These are phyloP conservation scores for Raffaelea arxii DNA, from an alignment of 2,329 filamentous ascomycete genomes.

Conservation along the genomic window DNA sequence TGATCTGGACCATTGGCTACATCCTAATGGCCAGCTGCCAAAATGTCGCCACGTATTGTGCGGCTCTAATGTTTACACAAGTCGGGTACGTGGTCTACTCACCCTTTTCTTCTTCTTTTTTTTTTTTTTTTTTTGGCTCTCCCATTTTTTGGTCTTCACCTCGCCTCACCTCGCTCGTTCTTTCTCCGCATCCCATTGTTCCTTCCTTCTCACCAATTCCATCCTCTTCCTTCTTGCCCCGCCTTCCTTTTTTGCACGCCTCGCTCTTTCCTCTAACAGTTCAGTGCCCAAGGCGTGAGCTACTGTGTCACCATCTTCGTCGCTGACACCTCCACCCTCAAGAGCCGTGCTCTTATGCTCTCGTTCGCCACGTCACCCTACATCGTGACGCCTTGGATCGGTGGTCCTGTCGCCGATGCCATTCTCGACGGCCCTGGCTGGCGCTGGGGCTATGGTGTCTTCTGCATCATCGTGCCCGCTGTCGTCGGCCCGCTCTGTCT, in stretches of 20 bases:
- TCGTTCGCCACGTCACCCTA: constrained; percentile 55
- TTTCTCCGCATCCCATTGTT: too few relatives aligned
- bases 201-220: too few relatives aligned
- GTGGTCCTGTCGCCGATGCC: constrained; percentile 42
- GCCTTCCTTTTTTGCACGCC: too few relatives aligned
- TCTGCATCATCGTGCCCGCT: constrained; percentile 51
- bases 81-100: constrained; percentile 36
- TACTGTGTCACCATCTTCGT: constrained; percentile 46
- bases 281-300: constrained; percentile 25
- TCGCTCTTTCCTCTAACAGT: neutral
- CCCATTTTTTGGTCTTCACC: too few relatives aligned
- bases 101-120: too few relatives aligned
- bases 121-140: too few relatives aligned
- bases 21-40: constrained; percentile 56
- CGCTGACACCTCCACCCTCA: constrained; percentile 54
- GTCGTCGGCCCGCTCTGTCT: constrained; percentile 46
- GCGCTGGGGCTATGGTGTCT: constrained; percentile 60
- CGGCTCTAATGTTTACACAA: constrained; percentile 55
- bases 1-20: constrained; percentile 39
- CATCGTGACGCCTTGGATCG: constrained; percentile 54
- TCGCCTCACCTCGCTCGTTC: too few relatives aligned
- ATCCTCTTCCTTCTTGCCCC: too few relatives aligned
- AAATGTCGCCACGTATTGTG: constrained; percentile 50
- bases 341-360: constrained; percentile 54
- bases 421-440: constrained; percentile 44